Base-by-base conservation (phyloP, 2,329 filamentous ascomycete species). In the Arthrobotrys sinensis region DNA sequence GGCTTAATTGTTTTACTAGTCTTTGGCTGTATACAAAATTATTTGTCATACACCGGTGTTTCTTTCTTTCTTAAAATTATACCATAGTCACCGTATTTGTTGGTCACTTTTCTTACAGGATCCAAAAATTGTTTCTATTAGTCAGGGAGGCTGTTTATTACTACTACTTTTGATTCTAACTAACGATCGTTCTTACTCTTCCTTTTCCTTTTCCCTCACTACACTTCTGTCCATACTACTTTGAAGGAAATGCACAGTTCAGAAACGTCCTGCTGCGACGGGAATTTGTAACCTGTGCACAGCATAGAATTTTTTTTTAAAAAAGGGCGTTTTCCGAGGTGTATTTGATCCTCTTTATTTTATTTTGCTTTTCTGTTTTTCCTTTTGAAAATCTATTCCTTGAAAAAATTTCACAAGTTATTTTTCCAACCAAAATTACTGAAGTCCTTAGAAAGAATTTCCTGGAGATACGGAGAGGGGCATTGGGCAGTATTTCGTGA, bases 21-120 rank as follows among this genome's bases (percentile, higher is more conserved):
- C 16, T 38, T 60, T 60, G 73, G 73, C 12, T 67, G 75, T 78
- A 71, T 78, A 72, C 62, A 72, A 70, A 78, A 38, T 68, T 70
- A 38, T 78, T 78, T 78, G 67, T 71, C 65, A 48, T 72, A 72
- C 75, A 55, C 67, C 62, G 34, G 66, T 77, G 57, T 65, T 77
- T 62, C 14, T 64, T 14, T 50, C 38, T 70, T 53, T 24, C 24
- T 45, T 36, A 76, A 76, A 77, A 77, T 60, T 72, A 72, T 72
- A 72, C 75, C 67, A 77, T 43, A 68, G 64, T 70, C 72, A 78
- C 75, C 75, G 75, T 78, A 78, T 57, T 52, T 32, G 8, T 63
- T 65, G 55, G 36, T 45, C 40, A 4, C 32, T 72, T 34, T 48
- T 63, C 24, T 43, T 38, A 69, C 50, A 55, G 45, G 55, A 16